These are phyloP conservation scores for Ophiostoma sp. DNA, from an alignment of 2,329 filamentous ascomycete genomes.

Conservation along the genomic window DNA sequence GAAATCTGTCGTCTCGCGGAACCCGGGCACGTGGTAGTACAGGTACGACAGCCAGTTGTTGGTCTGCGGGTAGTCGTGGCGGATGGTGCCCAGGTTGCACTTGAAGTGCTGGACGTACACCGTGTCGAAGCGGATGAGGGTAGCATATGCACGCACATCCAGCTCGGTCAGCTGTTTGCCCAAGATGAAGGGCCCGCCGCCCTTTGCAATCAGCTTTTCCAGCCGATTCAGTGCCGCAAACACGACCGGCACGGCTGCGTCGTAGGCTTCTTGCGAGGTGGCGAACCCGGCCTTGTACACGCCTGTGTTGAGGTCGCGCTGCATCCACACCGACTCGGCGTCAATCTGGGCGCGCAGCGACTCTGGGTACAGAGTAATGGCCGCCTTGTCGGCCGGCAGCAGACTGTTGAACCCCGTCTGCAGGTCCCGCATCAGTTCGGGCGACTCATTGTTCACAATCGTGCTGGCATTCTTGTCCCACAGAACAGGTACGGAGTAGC, in stretches of 20 bases:
- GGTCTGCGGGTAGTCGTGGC: constrained; percentile 60
- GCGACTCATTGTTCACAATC: constrained; percentile 62
- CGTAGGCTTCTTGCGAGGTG: constrained; percentile 54
- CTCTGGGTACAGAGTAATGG: constrained; percentile 55
- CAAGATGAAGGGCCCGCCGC: constrained; percentile 54
- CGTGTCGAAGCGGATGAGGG: constrained; percentile 59
- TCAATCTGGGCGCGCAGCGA: constrained; percentile 53
- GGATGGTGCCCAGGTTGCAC: constrained; percentile 61
- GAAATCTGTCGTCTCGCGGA: constrained; percentile 62
- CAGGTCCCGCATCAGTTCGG: constrained; percentile 59
- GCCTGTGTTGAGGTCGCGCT: constrained; percentile 56
- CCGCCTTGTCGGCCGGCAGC: constrained; percentile 42
- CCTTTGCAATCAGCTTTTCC: constrained; percentile 45
- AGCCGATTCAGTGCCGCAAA: constrained; percentile 62
- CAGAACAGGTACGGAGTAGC: constrained; percentile 61
- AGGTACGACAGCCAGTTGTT: constrained; percentile 61
- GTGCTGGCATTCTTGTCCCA: constrained; percentile 60
- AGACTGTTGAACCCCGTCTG: constrained; percentile 56
- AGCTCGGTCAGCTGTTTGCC: constrained; percentile 58
- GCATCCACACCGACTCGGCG: constrained; percentile 53
- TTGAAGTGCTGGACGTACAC: constrained; percentile 69
- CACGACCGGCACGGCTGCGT: constrained; percentile 53
- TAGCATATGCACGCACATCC: constrained; percentile 59
- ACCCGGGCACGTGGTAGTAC: constrained; percentile 58
- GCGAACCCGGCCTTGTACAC: constrained; percentile 66